A percentile compares a stretch with the other conserved stretches of the same genome.
These are phyloP conservation scores for Fraxinus angustifolia DNA, from an alignment of 305 asterid genomes.

Conservation along the genomic window DNA sequence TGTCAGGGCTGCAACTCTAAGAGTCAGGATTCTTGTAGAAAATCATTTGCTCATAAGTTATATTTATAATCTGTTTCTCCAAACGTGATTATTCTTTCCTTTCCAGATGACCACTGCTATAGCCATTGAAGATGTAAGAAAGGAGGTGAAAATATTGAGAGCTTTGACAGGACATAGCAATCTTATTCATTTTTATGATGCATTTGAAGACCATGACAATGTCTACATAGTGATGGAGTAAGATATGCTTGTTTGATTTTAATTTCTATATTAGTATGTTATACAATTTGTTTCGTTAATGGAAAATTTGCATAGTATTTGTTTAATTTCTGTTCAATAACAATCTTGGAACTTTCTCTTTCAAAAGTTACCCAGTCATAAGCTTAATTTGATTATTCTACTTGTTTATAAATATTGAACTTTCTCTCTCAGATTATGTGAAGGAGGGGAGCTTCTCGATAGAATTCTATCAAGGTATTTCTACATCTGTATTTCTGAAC, in stretches of 20 bases:
- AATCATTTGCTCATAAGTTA: not conserved
- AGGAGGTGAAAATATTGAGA: conserved; percentile 95
- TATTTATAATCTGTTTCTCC: not conserved
- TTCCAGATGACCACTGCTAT: conserved; percentile 86
- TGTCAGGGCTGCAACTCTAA: not conserved
- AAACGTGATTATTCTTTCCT: conserved; percentile 14
- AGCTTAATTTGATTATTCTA: not conserved
- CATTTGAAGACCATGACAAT: conserved; percentile 78
- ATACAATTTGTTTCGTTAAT: not conserved
- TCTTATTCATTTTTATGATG: conserved; percentile 74
- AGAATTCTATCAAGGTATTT: conserved; percentile 79
- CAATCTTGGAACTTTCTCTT: conserved; percentile 17
- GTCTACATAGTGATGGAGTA: conserved; percentile 97
- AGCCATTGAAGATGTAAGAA: conserved; percentile 91
- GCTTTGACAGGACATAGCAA: conserved; percentile 84
- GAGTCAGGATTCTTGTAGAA: conserved; percentile 2
- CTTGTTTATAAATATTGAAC: not conserved
- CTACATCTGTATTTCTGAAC: not conserved
- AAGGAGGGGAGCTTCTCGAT: conserved; percentile 95
- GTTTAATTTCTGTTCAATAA: not conserved
- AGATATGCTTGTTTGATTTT: conserved; percentile 28
- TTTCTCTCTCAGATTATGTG: conserved; percentile 65
- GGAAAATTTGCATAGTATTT: not conserved
- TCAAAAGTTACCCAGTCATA: conserved; percentile 21
- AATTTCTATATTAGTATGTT: not conserved